Evolutionary conservation across 495 filamentous ascomycete genomes (phyloP), one percentile per base, ranked within the genome.

Genomic region (Haplographium delicatum): DNA sequence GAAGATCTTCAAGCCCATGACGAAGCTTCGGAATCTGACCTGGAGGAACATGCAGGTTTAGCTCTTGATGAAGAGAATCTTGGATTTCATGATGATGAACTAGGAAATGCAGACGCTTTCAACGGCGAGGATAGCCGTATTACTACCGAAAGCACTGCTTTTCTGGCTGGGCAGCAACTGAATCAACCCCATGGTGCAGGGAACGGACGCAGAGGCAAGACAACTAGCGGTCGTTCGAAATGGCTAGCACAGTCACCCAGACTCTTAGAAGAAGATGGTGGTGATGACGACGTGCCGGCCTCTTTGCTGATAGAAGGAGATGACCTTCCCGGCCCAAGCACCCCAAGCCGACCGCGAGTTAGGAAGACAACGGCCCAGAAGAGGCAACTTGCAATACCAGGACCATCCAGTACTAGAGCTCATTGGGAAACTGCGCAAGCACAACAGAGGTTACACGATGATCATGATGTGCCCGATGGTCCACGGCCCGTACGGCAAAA

Each of bases 271-370:
- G 84, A 88, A n/a, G 88, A 94, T 45, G 79, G 76, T 15, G 79
- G 76, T 15, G 88, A 95, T 61, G 91, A 95, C 44, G 93, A 97
- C 56, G 93, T 98, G 1, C 93, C 93, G 3, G 79, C 81, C 26
- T 96, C 91, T 11, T 73, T 98, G 42, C 67, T 97, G 23, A 80
- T 97, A 20, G 93, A 96, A 65, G 70, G 63, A n/a, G 70, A 72
- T 10, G 59, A 58, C 25, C 28, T 47, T 57, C 62, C 42, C 55
- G 58, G 53, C 39, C 59, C 52, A 44, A 57, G 50, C 40, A 49
- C 15, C 22, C 49, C 44, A 57, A 54, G 20, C 42, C 35, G 44
- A 44, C 31, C 51, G 42, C 50, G 45, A 50, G 40, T 51, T 52
- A 35, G 30, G 43, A 24, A 39, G 9, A 15, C 30, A n/a, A 50